Evolutionary conservation across 129 eudicot genomes (phyloP), one percentile per base, ranked within the genome.

Genomic region (Arctium lappa): DNA sequence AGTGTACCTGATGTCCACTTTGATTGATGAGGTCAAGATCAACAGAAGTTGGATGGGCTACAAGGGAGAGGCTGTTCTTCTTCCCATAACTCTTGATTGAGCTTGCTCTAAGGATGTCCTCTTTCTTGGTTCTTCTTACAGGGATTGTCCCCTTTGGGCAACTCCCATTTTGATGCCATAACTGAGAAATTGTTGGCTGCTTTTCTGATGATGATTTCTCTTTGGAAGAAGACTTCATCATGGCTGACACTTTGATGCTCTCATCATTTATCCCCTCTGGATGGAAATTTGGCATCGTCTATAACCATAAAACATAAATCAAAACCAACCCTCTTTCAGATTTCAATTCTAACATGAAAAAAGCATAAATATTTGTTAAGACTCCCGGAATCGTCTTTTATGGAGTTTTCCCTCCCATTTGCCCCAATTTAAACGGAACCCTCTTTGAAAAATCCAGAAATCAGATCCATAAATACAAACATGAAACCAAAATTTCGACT

Each of bases 1-100:
- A 46, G 63, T 18, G 71, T 81, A 91, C 95, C 98, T 94, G 91
- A 80, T 94, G 98, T 9, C 98, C 98, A 78, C 87, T 94, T 90
- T 92, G 95, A 34, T 75, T 86, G 29, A 89, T 87, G 69, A 94
- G 92, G 80, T 92, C 95, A 86, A 93, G 98, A 85, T 89, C 88
- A 77, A 87, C 79, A 36, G 93, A 91, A 22, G 50, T 85, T 31
- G 98, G 98, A 69, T 85, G 88, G 74, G 93, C 90, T 16, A 90
- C 72, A 34, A 68, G 66, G 10, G 80, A 79, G 2, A 72, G 18
- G 78, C 84, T 88, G 8, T 74, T 86, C 80, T 90, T 94, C 80
- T 82, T 88, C 32, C 98, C 98, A 81, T 85, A 92, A 5, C 68
- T 86, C 79, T 90, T 74, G n/a, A 92, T 62, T 13, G 97, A 88